These are phyloP conservation scores for Rugonectria rugulosa DNA, from an alignment of 2,329 filamentous ascomycete genomes.

Conservation along the genomic window DNA sequence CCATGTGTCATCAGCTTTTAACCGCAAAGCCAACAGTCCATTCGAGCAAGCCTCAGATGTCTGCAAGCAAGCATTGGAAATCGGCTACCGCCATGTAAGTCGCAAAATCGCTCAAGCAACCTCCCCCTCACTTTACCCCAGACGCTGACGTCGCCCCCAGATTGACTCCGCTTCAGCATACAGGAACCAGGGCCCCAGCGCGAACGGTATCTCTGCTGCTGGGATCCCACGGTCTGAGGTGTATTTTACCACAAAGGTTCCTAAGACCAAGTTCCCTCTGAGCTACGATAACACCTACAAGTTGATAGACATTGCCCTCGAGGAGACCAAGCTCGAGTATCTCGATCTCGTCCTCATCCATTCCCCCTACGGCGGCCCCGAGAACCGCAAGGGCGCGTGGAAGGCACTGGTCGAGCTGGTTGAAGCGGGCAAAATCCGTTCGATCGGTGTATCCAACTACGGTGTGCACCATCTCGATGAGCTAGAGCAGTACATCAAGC, in stretches of 20 bases:
- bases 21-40: constrained; percentile 33
- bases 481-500: constrained; percentile 64
- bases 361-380: constrained; percentile 64
- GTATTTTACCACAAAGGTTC: constrained; percentile 66
- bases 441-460: constrained; percentile 71
- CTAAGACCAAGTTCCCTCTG: constrained; percentile 47
- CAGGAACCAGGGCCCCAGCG: constrained; percentile 58
- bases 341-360: constrained; percentile 73
- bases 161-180: constrained; percentile 63
- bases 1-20: constrained; percentile 9
- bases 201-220: constrained; percentile 52
- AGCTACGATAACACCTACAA: constrained; percentile 70
- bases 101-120: background rate
- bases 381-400: constrained; percentile 66
- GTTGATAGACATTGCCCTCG: constrained; percentile 69
- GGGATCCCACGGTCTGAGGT: constrained; percentile 55
- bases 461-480: constrained; percentile 69
- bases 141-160: constrained; percentile 36
- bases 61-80: constrained; percentile 55
- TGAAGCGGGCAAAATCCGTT: constrained; percentile 67
- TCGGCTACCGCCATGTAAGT: constrained; percentile 61
- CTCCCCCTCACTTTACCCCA: background rate
- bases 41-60: constrained; percentile 44
- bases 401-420: constrained; percentile 69
- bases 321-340: constrained; percentile 69